These are phyloP conservation scores for Skeletonema grethae DNA, from an alignment of 108 stramenopile genomes.

Conservation along the genomic window DNA sequence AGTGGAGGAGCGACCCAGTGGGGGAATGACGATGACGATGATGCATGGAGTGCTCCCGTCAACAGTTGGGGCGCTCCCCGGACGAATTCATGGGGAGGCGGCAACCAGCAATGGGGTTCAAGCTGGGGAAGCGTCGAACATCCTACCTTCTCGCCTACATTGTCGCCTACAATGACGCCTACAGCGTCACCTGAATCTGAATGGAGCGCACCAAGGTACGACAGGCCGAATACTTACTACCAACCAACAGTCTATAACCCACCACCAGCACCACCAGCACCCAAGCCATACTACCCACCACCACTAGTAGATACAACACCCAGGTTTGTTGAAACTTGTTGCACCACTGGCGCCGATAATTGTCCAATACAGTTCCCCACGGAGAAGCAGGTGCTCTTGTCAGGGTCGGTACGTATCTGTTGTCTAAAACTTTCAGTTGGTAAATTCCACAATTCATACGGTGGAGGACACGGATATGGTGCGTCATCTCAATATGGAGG, in stretches of 20 bases:
- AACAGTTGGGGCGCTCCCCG: neutral
- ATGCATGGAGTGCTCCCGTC: neutral
- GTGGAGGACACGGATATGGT: neutral
- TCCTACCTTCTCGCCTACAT: neutral
- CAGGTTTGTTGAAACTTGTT: conserved; percentile 5
- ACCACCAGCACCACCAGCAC: neutral
- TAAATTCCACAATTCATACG: neutral
- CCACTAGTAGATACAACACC: neutral
- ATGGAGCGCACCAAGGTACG: neutral
- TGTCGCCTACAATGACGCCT: neutral
- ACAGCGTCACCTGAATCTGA: neutral
- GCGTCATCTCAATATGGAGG: neutral
- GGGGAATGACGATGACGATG: neutral
- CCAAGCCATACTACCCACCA: conserved; percentile 2
- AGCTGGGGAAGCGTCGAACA: neutral
- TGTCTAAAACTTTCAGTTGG: neutral
- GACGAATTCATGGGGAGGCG: neutral
- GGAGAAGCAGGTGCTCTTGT: neutral
- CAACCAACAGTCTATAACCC: neutral
- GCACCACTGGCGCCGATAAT: neutral
- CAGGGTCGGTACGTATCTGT: neutral
- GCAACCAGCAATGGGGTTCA: neutral
- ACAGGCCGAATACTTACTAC: neutral
- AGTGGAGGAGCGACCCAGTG: neutral
- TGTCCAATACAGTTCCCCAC: neutral